Conservation (phyloP, 805 yeast species). For the Novakomyces olei region DNA sequence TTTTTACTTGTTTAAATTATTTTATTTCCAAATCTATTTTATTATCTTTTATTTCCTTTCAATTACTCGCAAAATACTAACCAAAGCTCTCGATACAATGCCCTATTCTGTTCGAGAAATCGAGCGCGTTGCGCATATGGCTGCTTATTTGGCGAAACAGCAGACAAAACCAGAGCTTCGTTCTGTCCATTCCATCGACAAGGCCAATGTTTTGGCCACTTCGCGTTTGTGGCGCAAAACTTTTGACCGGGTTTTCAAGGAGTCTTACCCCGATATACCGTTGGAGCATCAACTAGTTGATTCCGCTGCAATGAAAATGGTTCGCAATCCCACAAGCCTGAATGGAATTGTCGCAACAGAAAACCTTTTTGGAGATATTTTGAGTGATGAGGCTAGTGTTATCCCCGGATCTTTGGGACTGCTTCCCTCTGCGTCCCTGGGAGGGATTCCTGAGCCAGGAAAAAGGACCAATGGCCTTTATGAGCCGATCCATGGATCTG, state of each 20-base stretch:
- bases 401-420: constrained; percentile 95
- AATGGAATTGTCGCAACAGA: constrained; percentile 84
- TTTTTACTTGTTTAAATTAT: too few relatives aligned
- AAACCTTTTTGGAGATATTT: constrained; percentile 96
- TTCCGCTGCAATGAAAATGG: constrained; percentile 95
- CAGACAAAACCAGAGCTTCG: constrained; percentile 64
- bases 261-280: constrained; percentile 75
- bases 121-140: constrained; percentile 92
- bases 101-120: constrained; percentile 79
- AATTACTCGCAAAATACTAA: too few relatives aligned
- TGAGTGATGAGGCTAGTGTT: constrained; percentile 92
- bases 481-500: constrained; percentile 98
- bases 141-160: constrained; percentile 88
- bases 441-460: constrained; percentile 90
- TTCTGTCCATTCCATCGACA: constrained; percentile 89
- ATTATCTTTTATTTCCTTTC: too few relatives aligned
- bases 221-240: constrained; percentile 92
- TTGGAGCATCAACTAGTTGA: constrained; percentile 90
- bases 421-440: constrained; percentile 86
- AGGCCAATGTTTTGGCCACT: constrained; percentile 92
- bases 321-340: constrained; percentile 72
- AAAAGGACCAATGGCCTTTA: constrained; percentile 72
- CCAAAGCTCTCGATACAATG: constrained; percentile 90
- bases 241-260: constrained; percentile 58
- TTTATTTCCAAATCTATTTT: too few relatives aligned